Evolutionary conservation across 129 eudicot species (phyloP).

Genomic region (Lactuca saligna): DNA sequence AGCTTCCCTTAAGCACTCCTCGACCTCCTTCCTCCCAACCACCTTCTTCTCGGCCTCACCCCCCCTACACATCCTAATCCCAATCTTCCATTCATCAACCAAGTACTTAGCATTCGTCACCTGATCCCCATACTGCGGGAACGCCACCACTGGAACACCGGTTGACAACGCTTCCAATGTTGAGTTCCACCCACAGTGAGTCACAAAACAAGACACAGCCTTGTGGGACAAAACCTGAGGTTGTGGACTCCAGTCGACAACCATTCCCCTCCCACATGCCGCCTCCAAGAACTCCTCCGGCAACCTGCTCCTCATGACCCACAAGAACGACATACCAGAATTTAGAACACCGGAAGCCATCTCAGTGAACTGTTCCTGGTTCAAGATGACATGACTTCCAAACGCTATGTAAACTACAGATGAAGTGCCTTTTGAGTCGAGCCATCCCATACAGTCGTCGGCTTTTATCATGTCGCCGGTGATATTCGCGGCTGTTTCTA

Average conservation of each 20-base stretch:
- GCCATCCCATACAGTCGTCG: slow-evolving; percentile 47
- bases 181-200: slow-evolving; percentile 88
- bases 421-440: slow-evolving; percentile 39
- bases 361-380: slow-evolving; percentile 51
- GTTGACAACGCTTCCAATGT: slow-evolving; percentile 50
- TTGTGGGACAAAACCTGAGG: slow-evolving; percentile 55
- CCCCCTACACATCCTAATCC: slow-evolving; percentile 59
- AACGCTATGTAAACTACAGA: slow-evolving; percentile 72
- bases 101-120: slow-evolving; percentile 73
- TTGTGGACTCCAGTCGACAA: slow-evolving; percentile 64
- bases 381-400: slow-evolving; percentile 52
- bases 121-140: slow-evolving; percentile 79
- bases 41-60: slow-evolving; percentile 54
- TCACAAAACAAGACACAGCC: slow-evolving; percentile 57
- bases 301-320: slow-evolving; percentile 52
- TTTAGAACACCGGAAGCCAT: slow-evolving; percentile 48
- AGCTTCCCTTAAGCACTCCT: slow-evolving; percentile 42
- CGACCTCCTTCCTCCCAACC: slow-evolving; percentile 51
- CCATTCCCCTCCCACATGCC: slow-evolving; percentile 42
- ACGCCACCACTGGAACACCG: slow-evolving; percentile 74
- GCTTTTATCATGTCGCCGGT: slow-evolving; percentile 46
- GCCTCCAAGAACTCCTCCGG: slow-evolving; percentile 43
- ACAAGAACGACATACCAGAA: slow-evolving; percentile 52
- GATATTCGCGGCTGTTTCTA: slow-evolving; percentile 21
- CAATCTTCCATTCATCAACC: slow-evolving; percentile 53